Conservation (phyloP, 139 green algal species). For the Penium margaritaceum region DNA sequence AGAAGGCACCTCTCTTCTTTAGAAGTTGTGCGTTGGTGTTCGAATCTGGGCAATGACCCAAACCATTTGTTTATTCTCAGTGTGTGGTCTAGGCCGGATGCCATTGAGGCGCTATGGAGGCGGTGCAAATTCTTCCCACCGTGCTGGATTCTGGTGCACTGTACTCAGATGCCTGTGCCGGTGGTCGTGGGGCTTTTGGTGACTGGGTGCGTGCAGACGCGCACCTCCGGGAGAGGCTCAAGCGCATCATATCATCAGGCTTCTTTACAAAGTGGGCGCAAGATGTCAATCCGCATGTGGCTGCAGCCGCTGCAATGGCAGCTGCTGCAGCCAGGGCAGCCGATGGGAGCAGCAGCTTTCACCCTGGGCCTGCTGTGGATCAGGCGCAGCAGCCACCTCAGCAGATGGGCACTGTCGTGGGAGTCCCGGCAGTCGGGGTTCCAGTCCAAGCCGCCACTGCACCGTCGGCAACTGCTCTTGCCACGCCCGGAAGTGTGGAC, state of each 20-base stretch:
- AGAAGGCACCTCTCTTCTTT: too few relatives aligned
- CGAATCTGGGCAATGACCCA: background rate
- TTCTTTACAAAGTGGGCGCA: constrained; percentile 10
- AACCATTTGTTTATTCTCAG: background rate
- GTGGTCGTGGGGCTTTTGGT: background rate
- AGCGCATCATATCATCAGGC: background rate
- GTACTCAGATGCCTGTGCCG: background rate
- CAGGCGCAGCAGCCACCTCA: too few relatives aligned
- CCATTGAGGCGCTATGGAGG: too few relatives aligned
- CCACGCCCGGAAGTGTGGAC: too few relatives aligned
- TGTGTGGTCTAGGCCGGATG: too few relatives aligned
- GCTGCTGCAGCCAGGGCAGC: too few relatives aligned
- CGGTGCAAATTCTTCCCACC: background rate
- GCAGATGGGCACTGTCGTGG: too few relatives aligned
- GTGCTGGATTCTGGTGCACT: background rate
- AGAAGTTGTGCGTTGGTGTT: background rate
- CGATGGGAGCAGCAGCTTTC: too few relatives aligned
- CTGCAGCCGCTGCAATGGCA: background rate
- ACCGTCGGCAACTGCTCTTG: too few relatives aligned
- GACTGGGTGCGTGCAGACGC: background rate
- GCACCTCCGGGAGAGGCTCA: background rate
- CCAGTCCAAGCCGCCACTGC: too few relatives aligned
- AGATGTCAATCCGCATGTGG: background rate
- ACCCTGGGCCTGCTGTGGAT: too few relatives aligned
- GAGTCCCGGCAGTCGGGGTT: too few relatives aligned